These are phyloP conservation scores for Penicillium angulare DNA, from an alignment of 495 filamentous ascomycete species.

Conservation along the genomic window DNA sequence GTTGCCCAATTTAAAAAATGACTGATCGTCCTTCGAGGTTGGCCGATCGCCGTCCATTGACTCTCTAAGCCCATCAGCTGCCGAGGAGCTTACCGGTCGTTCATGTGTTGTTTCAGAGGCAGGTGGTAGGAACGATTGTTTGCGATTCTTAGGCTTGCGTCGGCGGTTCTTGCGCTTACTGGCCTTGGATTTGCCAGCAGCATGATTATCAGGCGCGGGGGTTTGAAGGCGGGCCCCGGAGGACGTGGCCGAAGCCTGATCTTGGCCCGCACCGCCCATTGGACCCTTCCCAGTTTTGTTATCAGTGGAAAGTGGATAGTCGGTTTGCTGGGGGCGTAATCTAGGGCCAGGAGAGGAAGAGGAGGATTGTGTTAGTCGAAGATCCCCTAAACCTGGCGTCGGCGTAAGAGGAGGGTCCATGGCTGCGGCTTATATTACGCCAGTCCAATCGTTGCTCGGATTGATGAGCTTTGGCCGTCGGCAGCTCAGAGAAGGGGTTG, in stretches of 20 bases:
- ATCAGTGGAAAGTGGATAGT: slow-evolving; percentile 22
- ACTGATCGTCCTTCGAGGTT: slow-evolving; percentile 28
- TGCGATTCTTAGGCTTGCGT: slow-evolving; percentile 41
- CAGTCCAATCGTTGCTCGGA: not conserved
- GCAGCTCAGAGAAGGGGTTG: not conserved
- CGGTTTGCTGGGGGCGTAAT: slow-evolving; percentile 11
- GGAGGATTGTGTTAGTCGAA: slow-evolving; percentile 7
- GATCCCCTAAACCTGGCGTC: slow-evolving; percentile 5
- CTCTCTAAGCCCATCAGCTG: slow-evolving; percentile 23
- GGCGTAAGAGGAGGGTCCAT: slow-evolving; percentile 24
- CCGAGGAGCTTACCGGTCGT: slow-evolving; percentile 12
- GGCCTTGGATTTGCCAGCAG: slow-evolving; percentile 25
- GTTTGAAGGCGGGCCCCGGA: slow-evolving; percentile 23
- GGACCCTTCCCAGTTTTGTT: slow-evolving; percentile 19
- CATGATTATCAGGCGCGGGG: slow-evolving; percentile 26
- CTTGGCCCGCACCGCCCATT: slow-evolving; percentile 20
- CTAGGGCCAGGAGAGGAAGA: slow-evolving; percentile 16
- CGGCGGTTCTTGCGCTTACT: slow-evolving; percentile 40
- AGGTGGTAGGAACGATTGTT: slow-evolving; percentile 36
- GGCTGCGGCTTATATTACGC: not conserved
- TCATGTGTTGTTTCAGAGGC: slow-evolving; percentile 28
- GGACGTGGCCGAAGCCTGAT: slow-evolving; percentile 11
- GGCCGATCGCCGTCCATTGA: slow-evolving; percentile 30
- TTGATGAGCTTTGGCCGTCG: not conserved
- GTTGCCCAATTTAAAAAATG: slow-evolving; percentile 58